These are phyloP conservation scores for Conringia planisiliqua DNA, from an alignment of 345 rosid genomes.

Conservation along the genomic window DNA sequence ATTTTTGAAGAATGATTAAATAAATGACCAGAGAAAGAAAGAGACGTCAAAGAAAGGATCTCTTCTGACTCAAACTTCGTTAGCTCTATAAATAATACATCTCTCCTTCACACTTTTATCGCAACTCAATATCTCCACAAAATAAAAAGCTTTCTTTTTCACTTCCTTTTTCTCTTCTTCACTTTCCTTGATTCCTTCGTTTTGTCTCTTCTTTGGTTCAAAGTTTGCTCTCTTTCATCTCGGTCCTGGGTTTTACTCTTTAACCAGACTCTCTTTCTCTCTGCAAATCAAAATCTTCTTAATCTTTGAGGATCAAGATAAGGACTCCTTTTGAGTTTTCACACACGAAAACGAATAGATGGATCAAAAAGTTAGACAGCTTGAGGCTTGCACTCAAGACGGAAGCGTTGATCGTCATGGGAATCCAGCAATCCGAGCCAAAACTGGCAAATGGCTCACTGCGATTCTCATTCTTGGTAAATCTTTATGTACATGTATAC, in stretches of 20 bases:
- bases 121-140: constrained; percentile 15
- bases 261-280: background rate
- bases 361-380: constrained; percentile 39
- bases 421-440: constrained; percentile 57
- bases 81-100: constrained; percentile 26
- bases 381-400: constrained; percentile 54
- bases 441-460: constrained; percentile 79
- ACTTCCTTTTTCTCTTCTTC: constrained; percentile 15
- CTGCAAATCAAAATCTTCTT: background rate
- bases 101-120: constrained; percentile 26
- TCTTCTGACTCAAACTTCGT: constrained; percentile 12
- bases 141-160: constrained; percentile 13
- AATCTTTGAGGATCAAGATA: constrained; percentile 12
- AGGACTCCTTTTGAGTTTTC: constrained; percentile 7
- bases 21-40: constrained; percentile 11
- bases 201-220: background rate
- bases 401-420: constrained; percentile 83
- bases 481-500: background rate
- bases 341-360: constrained; percentile 14
- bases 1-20: background rate
- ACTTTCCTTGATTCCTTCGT: background rate
- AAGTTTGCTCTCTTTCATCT: background rate
- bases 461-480: constrained; percentile 74
- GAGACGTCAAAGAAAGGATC: constrained; percentile 33
- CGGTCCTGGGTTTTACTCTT: background rate